These are phyloP conservation scores for Phoma sp. DNA, from an alignment of 2,329 filamentous ascomycete genomes.

Conservation along the genomic window DNA sequence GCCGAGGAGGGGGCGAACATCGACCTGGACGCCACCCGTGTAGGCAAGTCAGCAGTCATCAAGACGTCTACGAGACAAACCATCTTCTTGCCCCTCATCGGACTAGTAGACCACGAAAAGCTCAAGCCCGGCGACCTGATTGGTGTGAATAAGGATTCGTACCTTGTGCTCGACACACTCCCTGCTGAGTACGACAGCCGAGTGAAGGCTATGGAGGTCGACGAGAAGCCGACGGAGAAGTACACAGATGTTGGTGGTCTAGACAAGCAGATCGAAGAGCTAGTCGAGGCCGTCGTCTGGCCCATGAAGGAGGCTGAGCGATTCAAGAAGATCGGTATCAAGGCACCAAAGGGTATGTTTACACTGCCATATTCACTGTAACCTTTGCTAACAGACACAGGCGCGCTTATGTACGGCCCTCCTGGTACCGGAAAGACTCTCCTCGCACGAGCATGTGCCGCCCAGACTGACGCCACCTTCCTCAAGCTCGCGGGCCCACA, in stretches of 20 bases:
- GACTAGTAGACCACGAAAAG: constrained; percentile 92
- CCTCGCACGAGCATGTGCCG: constrained; percentile 92
- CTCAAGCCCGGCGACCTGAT: constrained; percentile 96
- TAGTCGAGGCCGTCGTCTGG: constrained; percentile 98
- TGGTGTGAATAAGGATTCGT: constrained; percentile 98
- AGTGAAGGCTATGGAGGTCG: constrained; percentile 99
- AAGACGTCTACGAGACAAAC: constrained; percentile 99
- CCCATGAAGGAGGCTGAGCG: constrained; percentile 99
- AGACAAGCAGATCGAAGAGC: constrained; percentile 98
- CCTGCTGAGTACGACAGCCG: constrained; percentile 98
- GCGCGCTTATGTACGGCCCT: constrained; percentile 96
- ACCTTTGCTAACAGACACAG: constrained; percentile 47
- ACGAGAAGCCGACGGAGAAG: constrained; percentile 99
- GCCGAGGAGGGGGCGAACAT: constrained; percentile 98
- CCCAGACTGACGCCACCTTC: constrained; percentile 98
- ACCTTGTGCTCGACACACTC: constrained; percentile 93
- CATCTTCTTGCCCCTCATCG: constrained; percentile 96
- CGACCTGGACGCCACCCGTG: constrained; percentile 92
- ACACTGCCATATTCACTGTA: neutral
- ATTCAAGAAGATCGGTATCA: constrained; percentile 99
- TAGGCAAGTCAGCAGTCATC: constrained; percentile 98
- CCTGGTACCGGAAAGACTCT: constrained; percentile 91
- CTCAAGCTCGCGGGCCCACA: constrained; percentile 97
- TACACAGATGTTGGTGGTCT: constrained; percentile 97
- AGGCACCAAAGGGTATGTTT: constrained; percentile 89